phyloP scores from a whole-genome alignment of 257 asterid species.

The Solanum microdontum region DNA sequence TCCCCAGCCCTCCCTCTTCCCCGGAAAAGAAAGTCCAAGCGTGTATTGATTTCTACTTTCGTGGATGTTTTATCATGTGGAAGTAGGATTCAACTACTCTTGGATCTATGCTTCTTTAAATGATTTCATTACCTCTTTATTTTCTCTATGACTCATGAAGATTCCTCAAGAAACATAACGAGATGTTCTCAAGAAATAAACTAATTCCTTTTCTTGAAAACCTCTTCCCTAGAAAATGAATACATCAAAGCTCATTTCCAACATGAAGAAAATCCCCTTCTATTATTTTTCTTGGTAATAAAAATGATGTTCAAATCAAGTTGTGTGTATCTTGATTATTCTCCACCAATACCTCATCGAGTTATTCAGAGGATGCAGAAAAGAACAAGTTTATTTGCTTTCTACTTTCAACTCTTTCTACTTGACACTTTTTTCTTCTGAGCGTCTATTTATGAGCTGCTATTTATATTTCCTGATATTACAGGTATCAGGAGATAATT shows the following conservation, averaged over 20 bases:
- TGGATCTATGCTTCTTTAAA: neutral
- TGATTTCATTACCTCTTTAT: neutral
- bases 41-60: neutral
- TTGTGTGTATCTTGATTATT: neutral
- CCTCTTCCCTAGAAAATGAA: neutral
- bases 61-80: neutral
- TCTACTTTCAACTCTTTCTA: neutral
- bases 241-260: neutral
- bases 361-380: neutral
- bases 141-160: neutral
- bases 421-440: neutral
- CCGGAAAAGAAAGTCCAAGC: neutral
- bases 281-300: neutral
- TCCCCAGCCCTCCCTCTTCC: neutral
- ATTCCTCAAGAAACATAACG: neutral
- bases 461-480: slow-evolving; percentile 1
- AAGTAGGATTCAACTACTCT: neutral
- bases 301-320: neutral
- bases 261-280: neutral
- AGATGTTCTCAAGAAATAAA: neutral
- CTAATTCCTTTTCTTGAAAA: neutral
- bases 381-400: neutral
- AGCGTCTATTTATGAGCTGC: neutral
- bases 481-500: slow-evolving; percentile 91
- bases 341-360: neutral